Conservation (phyloP, 495 filamentous ascomycete genomes). For the Cryomyces minteri region DNA sequence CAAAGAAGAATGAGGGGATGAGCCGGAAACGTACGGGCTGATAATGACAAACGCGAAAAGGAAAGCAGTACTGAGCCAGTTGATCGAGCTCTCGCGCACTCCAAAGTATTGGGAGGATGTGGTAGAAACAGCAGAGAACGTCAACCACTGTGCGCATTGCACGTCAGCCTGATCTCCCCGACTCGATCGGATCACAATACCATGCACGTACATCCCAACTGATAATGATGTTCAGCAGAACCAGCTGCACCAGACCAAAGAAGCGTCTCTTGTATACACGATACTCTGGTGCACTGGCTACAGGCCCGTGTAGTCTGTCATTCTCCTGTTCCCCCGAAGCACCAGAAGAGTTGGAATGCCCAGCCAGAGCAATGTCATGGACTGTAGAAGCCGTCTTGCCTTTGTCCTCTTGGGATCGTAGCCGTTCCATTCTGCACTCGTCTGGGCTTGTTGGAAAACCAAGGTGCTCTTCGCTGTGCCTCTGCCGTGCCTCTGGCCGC, state of each 20-base stretch:
- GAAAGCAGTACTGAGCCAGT: conserved; percentile 81
- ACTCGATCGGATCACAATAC: background rate
- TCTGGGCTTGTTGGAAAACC: too few species aligned
- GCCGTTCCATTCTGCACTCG: too few species aligned
- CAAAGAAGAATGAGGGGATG: background rate
- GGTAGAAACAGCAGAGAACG: conserved; percentile 70
- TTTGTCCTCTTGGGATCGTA: too few species aligned
- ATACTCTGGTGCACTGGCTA: conserved; percentile 23
- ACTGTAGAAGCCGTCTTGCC: too few species aligned
- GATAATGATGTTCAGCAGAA: conserved; percentile 78
- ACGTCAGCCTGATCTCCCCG: background rate
- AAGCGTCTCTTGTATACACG: conserved; percentile 78
- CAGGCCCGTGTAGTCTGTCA: too few species aligned
- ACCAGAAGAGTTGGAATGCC: too few species aligned
- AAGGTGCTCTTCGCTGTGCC: too few species aligned
- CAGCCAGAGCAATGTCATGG: too few species aligned
- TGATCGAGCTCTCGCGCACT: conserved; percentile 59
- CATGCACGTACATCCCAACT: conserved; percentile 72
- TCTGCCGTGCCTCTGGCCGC: too few species aligned
- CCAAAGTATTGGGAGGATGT: conserved; percentile 59
- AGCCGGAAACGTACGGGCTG: conserved; percentile 36
- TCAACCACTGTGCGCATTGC: conserved; percentile 51
- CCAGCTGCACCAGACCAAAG: conserved; percentile 70
- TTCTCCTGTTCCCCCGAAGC: too few species aligned
- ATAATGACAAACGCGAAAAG: conserved; percentile 65